Conservation (phyloP, 768 basidiomycete species). For the Amyloporia xantha region DNA sequence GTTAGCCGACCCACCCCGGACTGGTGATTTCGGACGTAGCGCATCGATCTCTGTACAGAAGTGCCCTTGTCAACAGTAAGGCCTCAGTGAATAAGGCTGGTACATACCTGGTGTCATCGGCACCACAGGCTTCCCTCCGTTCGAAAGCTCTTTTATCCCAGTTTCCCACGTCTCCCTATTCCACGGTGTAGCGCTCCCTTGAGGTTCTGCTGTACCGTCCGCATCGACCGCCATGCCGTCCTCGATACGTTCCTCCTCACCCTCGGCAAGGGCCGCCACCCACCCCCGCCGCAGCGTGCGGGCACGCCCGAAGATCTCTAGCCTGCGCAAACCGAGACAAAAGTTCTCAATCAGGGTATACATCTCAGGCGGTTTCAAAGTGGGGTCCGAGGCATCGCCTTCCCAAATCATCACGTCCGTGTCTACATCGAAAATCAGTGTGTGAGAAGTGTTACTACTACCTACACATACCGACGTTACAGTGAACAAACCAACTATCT, state of each 20-base stretch:
- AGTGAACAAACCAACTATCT: slow-evolving; percentile 96
- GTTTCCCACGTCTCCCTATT: slow-evolving; percentile 60
- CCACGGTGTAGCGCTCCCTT: slow-evolving; percentile 41
- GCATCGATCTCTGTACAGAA: slow-evolving; percentile 68
- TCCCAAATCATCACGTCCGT: slow-evolving; percentile 98
- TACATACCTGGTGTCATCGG: slow-evolving; percentile 49
- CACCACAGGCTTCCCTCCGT: slow-evolving; percentile 55
- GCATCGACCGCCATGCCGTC: slow-evolving; percentile 23
- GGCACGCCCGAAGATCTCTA: slow-evolving; percentile 80
- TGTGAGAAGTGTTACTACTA: no score
- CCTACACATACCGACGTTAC: slow-evolving; percentile 79
- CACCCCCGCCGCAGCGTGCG: slow-evolving; percentile 77
- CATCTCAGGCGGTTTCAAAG: slow-evolving; percentile 89
- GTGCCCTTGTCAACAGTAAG: no score
- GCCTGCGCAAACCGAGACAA: slow-evolving; percentile 85
- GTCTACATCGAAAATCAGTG: slow-evolving; percentile 48
- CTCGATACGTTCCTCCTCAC: slow-evolving; percentile 49
- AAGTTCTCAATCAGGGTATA: slow-evolving; percentile 97
- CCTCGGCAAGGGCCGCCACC: slow-evolving; percentile 76
- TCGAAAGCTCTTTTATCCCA: slow-evolving; percentile 46
- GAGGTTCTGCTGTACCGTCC: slow-evolving; percentile 14
- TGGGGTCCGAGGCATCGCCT: slow-evolving; percentile 79
- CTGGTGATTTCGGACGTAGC: slow-evolving; percentile 80
- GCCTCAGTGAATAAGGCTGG: slow-evolving; percentile 13
- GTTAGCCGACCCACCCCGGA: slow-evolving; percentile 33